Evolutionary conservation across 2,329 filamentous ascomycete species (phyloP), one percentile per base, ranked within the genome.

Genomic region (Pseudocercospora fuligena): DNA sequence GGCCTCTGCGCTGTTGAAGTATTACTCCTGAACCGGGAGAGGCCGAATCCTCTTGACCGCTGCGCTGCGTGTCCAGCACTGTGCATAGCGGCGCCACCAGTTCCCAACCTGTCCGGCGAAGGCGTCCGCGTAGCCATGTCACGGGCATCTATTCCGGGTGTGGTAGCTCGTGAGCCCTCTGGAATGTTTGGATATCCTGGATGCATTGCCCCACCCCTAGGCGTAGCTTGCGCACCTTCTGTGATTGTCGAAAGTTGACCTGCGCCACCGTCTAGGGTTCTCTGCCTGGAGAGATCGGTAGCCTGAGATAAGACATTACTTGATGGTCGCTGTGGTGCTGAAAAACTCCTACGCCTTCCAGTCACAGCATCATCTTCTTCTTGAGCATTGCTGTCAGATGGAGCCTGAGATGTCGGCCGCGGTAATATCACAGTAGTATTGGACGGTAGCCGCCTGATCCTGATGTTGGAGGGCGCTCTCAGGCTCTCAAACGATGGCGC

Each of bases 281-380:
- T 66, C 60, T 74, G 73, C 23, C 72, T 64, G 16, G 71, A 63
- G n/a, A 75, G 61, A 31, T 74, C 72, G n/a, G 65, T 36, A 11
- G 60, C 51, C 2, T 69, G 65, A 25, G 65, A 56, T 7, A 61
- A 54, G 29, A 69, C 64, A 59, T 73, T 69, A 23, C 64, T 62
- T 16, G 57, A 47, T 16, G 69, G 69, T 25, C 72, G 66, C 70
- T 77, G 74, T 2, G 73, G 75, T 23, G 75, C 76, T 14, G 75
- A 77, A n/a, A 72, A 67, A 51, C 74, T 76, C 57, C 76, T 68
- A 57, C 75, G 73, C 54, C 75, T 69, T n/a, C 72, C 73, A 29
- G 67, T 67, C 16, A 63, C 60, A 27, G 64, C 67, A 14, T 64
- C 36, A 27, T 73, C 69, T 23, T 69, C 69, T 33, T 70, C 66